Evolutionary conservation across 2,329 filamentous ascomycete genomes (phyloP), one percentile per base, ranked within the genome.

Genomic region (Tympanopsis confertula): DNA sequence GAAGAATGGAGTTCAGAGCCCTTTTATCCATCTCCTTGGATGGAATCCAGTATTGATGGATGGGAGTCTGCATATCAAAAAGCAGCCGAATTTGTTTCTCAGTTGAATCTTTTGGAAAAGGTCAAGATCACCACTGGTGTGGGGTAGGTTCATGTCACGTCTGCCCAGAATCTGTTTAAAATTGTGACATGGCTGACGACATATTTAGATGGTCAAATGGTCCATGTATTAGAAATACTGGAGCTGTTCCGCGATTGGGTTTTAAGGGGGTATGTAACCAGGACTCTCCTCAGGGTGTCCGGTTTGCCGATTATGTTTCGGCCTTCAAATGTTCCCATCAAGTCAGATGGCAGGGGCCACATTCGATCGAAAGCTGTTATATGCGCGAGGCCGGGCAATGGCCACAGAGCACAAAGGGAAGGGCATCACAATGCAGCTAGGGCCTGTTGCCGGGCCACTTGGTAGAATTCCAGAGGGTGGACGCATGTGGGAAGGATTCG

Each of bases 371-470:
- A 58, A 68, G 17, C 63, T 87, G 29, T 75, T 82, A 37, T 78
- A 79, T 47, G 62, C 66, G 26, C 71, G 82, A 32, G 84, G 81
- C 19, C 59, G 71, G 42, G 78, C 78, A 35, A 81, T 89, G 70
- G 84, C 82, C 4, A 60, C 65, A 24, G 84, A 89, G 52, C 80
- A 84, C 51, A 68, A 66, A 39, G 76, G 61, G 38, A 88, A 88
- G 56, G 84, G 84, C 39, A 67, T 85, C 20, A 79, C 88, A 50
- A 68, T 86, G 13, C 74, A 78, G 50, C 66, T 89, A 4, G 84
- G 83, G 2, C 63, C 60, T 2, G 56, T 60, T 2, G 53, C 55
- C 4, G 80, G 81, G 1, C 78, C 81, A 3, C 56, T 86, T 18
- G 82, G 82, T 19, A 71, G 79, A 41, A 62, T 68, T 35, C 71